phyloP scores from a whole-genome alignment of 768 basidiomycete genomes.

The Tephrocybe sp. region DNA sequence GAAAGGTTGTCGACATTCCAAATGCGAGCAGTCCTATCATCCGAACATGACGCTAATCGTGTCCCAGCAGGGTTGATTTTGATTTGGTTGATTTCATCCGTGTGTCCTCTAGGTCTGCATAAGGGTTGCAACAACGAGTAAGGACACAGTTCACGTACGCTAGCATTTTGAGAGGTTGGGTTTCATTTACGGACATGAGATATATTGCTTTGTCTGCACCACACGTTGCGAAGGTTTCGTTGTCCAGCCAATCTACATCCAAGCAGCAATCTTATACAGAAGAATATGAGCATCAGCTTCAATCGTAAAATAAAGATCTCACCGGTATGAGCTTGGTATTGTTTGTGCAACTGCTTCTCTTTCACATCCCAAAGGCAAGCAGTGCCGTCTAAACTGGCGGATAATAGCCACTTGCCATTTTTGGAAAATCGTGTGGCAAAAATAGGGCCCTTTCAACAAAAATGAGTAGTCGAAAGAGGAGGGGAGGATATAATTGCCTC shows the following conservation, averaged over 20 bases:
- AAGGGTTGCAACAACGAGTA: background rate
- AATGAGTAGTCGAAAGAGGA: constrained; percentile 19
- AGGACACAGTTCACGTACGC: constrained; percentile 42
- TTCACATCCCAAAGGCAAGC: constrained; percentile 78
- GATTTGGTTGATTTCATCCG: constrained; percentile 77
- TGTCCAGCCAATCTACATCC: constrained; percentile 79
- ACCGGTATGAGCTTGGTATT: constrained; percentile 71
- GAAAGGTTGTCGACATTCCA: constrained; percentile 59
- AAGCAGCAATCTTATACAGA: constrained; percentile 63
- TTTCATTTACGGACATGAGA: constrained; percentile 54
- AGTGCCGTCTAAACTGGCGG: constrained; percentile 77
- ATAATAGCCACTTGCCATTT: constrained; percentile 69
- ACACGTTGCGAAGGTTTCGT: constrained; percentile 69
- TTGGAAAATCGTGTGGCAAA: constrained; percentile 79
- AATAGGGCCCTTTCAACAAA: constrained; percentile 68
- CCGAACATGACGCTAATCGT: constrained; percentile 77
- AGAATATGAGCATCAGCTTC: background rate
- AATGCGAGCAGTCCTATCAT: constrained; percentile 75
- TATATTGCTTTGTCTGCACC: constrained; percentile 69
- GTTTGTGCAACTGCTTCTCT: constrained; percentile 57
- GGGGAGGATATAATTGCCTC: constrained; percentile 44
- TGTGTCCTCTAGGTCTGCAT: constrained; percentile 56
- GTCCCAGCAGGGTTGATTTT: constrained; percentile 67
- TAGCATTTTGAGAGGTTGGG: constrained; percentile 59
- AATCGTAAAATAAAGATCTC: constrained; percentile 14